Conservation (phyloP, 495 filamentous ascomycete genomes). For the Penicillium crystallinum region DNA sequence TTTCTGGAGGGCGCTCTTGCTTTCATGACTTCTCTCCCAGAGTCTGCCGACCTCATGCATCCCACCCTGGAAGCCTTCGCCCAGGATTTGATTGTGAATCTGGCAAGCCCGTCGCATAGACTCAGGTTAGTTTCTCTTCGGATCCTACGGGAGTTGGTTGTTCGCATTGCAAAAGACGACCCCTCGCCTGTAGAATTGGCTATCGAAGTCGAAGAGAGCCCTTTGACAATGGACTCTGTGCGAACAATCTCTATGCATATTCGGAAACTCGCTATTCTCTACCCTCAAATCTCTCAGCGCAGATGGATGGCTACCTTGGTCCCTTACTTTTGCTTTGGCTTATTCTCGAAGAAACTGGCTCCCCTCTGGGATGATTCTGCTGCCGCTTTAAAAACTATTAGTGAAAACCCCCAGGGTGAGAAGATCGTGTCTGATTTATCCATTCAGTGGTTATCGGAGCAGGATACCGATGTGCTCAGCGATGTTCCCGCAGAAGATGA, state of each 20-base stretch:
- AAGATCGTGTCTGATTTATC: constrained; percentile 65
- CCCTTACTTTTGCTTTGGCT: constrained; percentile 80
- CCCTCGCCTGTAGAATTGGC: constrained; percentile 44
- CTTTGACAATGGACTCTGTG: constrained; percentile 66
- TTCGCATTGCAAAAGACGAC: constrained; percentile 32
- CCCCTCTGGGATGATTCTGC: constrained; percentile 82
- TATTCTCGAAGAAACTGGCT: constrained; percentile 76
- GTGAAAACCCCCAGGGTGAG: constrained; percentile 64
- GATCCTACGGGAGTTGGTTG: constrained; percentile 48
- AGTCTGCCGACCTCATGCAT: constrained; percentile 38
- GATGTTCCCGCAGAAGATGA: constrained; percentile 21
- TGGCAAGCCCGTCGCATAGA: constrained; percentile 65
- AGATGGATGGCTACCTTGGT: constrained; percentile 67
- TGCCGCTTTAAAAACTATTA: constrained; percentile 67
- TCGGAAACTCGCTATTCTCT: constrained; percentile 65
- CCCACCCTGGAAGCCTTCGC: constrained; percentile 50
- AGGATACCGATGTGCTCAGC: constrained; percentile 33
- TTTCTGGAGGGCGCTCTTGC: constrained; percentile 63
- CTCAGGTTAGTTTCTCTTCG: constrained; percentile 65
- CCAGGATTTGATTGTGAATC: constrained; percentile 60
- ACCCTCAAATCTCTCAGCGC: constrained; percentile 45
- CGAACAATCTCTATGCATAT: constrained; percentile 77
- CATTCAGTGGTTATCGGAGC: constrained; percentile 71
- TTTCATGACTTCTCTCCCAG: constrained; percentile 50
- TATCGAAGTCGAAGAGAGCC: constrained; percentile 70